Evolutionary conservation across 371 early-diverging fungal species (phyloP).

Genomic region (Homolaphlyctis polyrhiza): DNA sequence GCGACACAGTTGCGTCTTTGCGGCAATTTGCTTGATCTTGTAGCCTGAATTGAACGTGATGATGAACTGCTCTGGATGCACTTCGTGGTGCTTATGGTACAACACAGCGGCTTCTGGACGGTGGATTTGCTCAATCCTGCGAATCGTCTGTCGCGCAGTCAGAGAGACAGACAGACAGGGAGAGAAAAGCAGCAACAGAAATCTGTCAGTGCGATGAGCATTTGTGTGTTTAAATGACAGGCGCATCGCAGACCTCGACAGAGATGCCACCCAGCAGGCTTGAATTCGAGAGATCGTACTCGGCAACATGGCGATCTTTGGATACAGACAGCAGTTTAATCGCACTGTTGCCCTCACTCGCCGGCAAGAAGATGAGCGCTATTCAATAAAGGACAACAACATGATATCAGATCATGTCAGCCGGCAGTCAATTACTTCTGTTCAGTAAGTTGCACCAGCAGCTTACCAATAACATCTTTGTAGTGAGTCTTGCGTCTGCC

Average conservation of each 20-base stretch:
- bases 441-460: no score
- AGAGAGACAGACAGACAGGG: neutral
- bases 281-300: constrained; percentile 33
- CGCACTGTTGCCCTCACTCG: constrained; percentile 8
- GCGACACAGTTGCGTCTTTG: constrained; percentile 37
- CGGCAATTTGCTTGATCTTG: constrained; percentile 36
- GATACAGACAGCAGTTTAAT: constrained; percentile 30
- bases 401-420: no score
- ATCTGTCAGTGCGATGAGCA: neutral
- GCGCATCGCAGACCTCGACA: constrained; percentile 15
- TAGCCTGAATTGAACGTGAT: constrained; percentile 30
- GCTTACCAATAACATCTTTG: constrained; percentile 35
- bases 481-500: constrained; percentile 37
- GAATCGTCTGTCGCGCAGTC: constrained; percentile 11
- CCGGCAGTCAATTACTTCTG: no score
- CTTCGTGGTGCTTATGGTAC: constrained; percentile 10
- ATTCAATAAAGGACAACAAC: no score
- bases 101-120: constrained; percentile 32
- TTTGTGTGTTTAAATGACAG: neutral
- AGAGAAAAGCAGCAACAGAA: neutral
- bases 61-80: constrained; percentile 22
- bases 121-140: constrained; percentile 36
- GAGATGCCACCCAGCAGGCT: constrained; percentile 28
- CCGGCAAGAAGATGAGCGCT: constrained; percentile 33
- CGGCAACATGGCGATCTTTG: constrained; percentile 33